Evolutionary conservation across 768 basidiomycete species (phyloP).

Genomic region (Mycena rosella): DNA sequence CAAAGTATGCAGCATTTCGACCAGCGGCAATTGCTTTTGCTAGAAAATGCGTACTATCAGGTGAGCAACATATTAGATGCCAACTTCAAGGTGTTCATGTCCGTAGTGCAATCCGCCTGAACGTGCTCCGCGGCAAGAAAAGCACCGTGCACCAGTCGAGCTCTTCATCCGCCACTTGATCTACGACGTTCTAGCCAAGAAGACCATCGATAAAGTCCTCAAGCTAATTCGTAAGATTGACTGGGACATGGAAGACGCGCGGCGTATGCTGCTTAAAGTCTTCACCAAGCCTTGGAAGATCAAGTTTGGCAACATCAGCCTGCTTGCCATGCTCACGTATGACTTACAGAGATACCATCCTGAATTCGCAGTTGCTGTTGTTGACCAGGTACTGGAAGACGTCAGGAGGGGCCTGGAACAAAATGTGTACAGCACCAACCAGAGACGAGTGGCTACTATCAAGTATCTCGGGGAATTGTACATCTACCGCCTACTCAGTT

Average conservation of each 20-base stretch:
- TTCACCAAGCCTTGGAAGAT: constrained; percentile 99
- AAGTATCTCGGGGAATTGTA: constrained; percentile 98
- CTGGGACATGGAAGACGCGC: constrained; percentile 85
- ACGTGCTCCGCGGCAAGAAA: constrained; percentile 86
- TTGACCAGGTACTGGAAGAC: constrained; percentile 96
- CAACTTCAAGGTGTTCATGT: neutral
- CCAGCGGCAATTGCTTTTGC: constrained; percentile 85
- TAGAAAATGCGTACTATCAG: constrained; percentile 99
- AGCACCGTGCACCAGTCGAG: constrained; percentile 88
- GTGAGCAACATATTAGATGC: constrained; percentile 51
- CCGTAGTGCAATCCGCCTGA: constrained; percentile 96
- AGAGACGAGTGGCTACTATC: constrained; percentile 89
- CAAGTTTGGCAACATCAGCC: constrained; percentile 89
- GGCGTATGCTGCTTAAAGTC: constrained; percentile 80
- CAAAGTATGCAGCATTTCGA: constrained; percentile 95
- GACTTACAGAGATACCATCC: constrained; percentile 95
- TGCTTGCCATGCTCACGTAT: constrained; percentile 94
- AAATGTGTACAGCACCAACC: constrained; percentile 95
- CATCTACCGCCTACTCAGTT: constrained; percentile 93
- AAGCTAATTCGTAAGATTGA: constrained; percentile 94
- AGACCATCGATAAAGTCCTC: constrained; percentile 95
- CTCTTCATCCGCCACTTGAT: constrained; percentile 97
- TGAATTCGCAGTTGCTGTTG: constrained; percentile 86
- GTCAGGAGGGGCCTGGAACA: constrained; percentile 91
- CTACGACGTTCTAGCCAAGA: constrained; percentile 92